Evolutionary conservation across 495 filamentous ascomycete genomes (phyloP).

Genomic region (Penicillium tannophilum): DNA sequence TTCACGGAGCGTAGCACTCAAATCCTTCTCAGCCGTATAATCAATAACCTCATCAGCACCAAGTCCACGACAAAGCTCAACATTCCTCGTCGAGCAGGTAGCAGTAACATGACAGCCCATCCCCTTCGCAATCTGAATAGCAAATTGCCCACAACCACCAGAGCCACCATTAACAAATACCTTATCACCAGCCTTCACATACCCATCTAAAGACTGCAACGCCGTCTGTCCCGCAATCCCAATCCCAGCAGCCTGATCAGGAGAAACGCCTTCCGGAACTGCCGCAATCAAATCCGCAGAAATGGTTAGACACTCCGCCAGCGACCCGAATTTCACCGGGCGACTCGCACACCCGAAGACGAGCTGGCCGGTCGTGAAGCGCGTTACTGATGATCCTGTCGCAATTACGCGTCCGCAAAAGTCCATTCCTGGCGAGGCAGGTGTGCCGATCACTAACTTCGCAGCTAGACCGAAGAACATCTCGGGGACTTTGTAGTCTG

Average conservation of each 20-base stretch:
- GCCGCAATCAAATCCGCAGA: constrained; percentile 24
- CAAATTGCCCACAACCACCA: constrained; percentile 62
- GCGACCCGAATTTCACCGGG: constrained; percentile 49
- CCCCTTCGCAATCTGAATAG: constrained; percentile 67
- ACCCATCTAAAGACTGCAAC: constrained; percentile 58
- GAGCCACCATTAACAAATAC: constrained; percentile 71
- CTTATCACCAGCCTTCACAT: constrained; percentile 54
- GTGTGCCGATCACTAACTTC: constrained; percentile 43
- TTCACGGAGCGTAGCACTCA: constrained; percentile 49
- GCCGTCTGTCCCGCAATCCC: constrained; percentile 60
- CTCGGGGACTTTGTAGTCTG: constrained; percentile 70
- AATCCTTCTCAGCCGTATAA: constrained; percentile 55
- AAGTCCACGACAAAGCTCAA: constrained; percentile 55
- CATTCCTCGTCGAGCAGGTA: constrained; percentile 61
- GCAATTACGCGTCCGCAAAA: constrained; percentile 62
- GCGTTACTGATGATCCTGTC: constrained; percentile 32
- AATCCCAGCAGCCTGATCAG: constrained; percentile 53
- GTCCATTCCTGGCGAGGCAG: constrained; percentile 63
- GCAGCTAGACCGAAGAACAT: constrained; percentile 37
- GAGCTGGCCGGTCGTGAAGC: constrained; percentile 51
- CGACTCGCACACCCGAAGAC: constrained; percentile 56
- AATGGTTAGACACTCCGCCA: constrained; percentile 54
- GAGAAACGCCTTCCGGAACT: constrained; percentile 54
- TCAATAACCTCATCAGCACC: constrained; percentile 73
- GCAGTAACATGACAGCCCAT: constrained; percentile 64